These are phyloP conservation scores for Salix udensis DNA, from an alignment of 345 rosid species.

Conservation along the genomic window DNA sequence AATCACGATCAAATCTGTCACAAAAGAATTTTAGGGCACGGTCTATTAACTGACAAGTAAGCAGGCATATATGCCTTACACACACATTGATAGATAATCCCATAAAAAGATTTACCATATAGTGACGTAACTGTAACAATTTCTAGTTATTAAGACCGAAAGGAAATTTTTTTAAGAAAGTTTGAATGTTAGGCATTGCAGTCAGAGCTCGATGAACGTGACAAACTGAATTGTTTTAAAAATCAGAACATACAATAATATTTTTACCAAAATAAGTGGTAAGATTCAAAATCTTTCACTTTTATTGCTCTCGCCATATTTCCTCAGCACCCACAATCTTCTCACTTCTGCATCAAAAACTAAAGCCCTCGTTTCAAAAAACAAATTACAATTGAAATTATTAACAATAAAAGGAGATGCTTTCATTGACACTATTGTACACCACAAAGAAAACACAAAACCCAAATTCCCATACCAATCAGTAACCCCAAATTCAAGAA, in stretches of 20 bases:
- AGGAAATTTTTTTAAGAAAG: background rate
- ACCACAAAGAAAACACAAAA: background rate
- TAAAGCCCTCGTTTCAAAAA: background rate
- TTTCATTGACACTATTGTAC: background rate
- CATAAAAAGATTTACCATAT: background rate
- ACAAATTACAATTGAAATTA: background rate
- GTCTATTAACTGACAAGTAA: background rate
- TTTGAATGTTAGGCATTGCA: background rate
- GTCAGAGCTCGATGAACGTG: background rate
- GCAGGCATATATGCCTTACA: background rate
- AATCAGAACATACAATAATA: background rate
- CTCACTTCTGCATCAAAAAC: slow-evolving; percentile 1
- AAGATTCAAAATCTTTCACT: background rate
- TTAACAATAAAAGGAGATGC: background rate
- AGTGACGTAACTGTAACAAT: background rate
- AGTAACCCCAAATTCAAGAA: background rate
- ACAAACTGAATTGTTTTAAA: background rate
- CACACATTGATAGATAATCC: background rate
- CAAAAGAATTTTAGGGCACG: background rate
- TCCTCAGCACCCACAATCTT: slow-evolving; percentile 4
- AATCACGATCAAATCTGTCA: slow-evolving; percentile 84
- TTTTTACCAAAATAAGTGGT: background rate
- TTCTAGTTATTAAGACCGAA: background rate
- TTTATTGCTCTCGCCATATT: background rate
- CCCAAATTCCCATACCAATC: background rate